phyloP scores from a whole-genome alignment of 2,329 filamentous ascomycete genomes.

The Xylariales sp. region DNA sequence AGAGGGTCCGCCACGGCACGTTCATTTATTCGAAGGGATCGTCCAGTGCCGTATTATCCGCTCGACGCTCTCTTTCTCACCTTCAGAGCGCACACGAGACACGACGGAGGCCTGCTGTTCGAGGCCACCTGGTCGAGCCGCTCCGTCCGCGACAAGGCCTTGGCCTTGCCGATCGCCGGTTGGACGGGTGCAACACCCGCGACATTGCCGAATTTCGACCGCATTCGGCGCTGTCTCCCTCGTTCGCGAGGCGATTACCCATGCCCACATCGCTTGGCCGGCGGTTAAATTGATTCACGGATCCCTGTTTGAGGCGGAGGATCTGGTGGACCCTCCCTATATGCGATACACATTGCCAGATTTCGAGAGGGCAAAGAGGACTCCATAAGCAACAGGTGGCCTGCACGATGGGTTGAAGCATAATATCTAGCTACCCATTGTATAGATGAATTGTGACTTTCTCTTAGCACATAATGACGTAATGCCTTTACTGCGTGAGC shows the following conservation, averaged over 20 bases:
- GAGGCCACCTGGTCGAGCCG: constrained; percentile 1
- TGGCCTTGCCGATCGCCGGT: constrained; percentile 34
- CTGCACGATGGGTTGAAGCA: neutral
- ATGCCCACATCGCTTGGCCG: constrained; percentile 14
- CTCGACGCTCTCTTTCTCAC: neutral
- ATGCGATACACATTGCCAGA: constrained; percentile 9
- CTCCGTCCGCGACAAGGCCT: constrained; percentile 17
- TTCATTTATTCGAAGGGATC: constrained; percentile 9
- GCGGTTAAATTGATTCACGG: constrained; percentile 28
- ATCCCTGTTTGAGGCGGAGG: neutral
- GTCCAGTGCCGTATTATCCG: neutral
- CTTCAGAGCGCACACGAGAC: neutral
- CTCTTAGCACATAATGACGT: neutral
- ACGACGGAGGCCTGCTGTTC: neutral
- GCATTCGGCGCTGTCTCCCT: neutral
- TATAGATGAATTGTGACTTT: neutral
- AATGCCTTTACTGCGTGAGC: neutral
- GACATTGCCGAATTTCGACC: constrained; percentile 30
- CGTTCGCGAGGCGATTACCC: neutral
- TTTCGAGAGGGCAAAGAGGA: neutral
- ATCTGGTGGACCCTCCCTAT: constrained; percentile 3
- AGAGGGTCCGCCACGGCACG: neutral
- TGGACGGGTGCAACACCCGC: constrained; percentile 26
- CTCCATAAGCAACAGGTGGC: neutral
- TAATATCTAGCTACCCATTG: neutral